These are phyloP conservation scores for Verticillium nubilum DNA, from an alignment of 2,329 filamentous ascomycete species.

Conservation along the genomic window DNA sequence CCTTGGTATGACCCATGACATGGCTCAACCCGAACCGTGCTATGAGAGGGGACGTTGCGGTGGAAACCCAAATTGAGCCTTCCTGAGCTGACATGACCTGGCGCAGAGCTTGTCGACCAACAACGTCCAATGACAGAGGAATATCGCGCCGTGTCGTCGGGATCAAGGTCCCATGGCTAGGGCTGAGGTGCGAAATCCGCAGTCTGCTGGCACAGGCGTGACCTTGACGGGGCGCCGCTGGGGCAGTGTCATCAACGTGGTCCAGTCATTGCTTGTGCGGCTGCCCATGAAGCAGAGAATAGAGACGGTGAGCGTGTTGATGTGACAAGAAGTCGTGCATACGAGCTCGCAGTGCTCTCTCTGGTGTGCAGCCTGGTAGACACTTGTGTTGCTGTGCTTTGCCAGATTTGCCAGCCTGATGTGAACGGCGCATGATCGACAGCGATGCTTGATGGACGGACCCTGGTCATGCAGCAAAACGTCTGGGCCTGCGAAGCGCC, in stretches of 20 bases:
- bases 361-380: not conserved
- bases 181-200: not conserved
- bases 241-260: not conserved
- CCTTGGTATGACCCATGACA: not conserved
- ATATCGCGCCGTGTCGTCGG: not conserved
- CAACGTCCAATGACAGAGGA: not conserved
- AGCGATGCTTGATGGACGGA: not conserved
- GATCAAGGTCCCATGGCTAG: not conserved
- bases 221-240: not conserved
- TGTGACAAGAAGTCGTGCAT: not conserved
- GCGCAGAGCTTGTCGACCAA: not conserved
- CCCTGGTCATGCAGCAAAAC: not conserved
- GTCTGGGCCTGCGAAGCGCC: not conserved
- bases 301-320: not conserved
- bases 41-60: not conserved
- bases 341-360: not conserved
- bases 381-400: not conserved
- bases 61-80: not conserved
- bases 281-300: not conserved
- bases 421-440: not conserved
- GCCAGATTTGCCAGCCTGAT: not conserved
- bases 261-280: not conserved
- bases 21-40: not conserved
- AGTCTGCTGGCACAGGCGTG: not conserved
- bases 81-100: not conserved